Evolutionary conservation across 148 eudicot genomes (phyloP).

Genomic region (Arctostaphylos glauca): DNA sequence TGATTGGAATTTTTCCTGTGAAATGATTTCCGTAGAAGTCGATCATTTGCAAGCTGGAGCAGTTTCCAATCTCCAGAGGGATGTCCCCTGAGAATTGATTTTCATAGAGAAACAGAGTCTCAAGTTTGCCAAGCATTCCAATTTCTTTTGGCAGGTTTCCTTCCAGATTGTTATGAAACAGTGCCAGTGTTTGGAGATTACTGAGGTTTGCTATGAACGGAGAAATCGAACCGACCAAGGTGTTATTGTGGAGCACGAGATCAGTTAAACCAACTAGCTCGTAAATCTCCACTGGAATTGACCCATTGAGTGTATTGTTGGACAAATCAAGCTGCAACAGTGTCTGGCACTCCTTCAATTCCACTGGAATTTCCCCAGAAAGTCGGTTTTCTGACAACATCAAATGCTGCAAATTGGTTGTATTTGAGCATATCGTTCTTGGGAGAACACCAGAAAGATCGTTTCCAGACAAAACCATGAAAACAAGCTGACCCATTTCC

Average conservation of each 20-base stretch:
- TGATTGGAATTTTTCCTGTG: conserved; percentile 53
- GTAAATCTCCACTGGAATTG: conserved; percentile 63
- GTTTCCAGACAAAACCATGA: conserved; percentile 58
- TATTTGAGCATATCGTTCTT: conserved; percentile 54
- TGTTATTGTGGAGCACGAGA: conserved; percentile 72
- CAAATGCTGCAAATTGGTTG: conserved; percentile 56
- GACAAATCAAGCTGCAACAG: conserved; percentile 80
- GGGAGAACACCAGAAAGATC: conserved; percentile 64
- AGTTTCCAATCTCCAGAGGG: conserved; percentile 84
- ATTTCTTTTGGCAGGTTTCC: conserved; percentile 76
- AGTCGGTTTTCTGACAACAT: conserved; percentile 55
- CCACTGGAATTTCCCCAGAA: conserved; percentile 65
- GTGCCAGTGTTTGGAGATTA: conserved; percentile 61
- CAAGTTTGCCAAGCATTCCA: conserved; percentile 54
- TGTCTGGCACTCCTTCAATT: conserved; percentile 47
- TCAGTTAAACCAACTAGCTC: conserved; percentile 61
- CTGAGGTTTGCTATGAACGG: conserved; percentile 59
- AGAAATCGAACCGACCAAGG: conserved; percentile 62
- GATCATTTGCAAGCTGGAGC: conserved; percentile 82
- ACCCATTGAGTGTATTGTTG: conserved; percentile 72
- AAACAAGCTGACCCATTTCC: conserved; percentile 54
- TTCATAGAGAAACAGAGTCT: conserved; percentile 66
- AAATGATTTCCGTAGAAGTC: conserved; percentile 90
- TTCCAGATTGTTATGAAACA: conserved; percentile 55
- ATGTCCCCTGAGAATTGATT: conserved; percentile 79